These are phyloP conservation scores for Podaxis rugospora DNA, from an alignment of 768 basidiomycete species.

Conservation along the genomic window DNA sequence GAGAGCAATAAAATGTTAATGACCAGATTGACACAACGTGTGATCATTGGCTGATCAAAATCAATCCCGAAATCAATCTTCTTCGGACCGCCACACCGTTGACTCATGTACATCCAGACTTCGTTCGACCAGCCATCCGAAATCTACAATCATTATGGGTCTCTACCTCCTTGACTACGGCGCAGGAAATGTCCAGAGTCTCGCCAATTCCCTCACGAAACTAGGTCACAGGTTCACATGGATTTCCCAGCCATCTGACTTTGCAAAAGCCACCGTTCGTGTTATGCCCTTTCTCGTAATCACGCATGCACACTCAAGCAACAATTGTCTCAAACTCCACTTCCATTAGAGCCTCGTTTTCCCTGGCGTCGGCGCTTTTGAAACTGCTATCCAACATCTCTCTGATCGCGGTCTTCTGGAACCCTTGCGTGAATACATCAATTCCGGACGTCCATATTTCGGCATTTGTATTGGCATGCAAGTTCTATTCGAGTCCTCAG, in stretches of 20 bases:
- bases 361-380: slow-evolving; percentile 94
- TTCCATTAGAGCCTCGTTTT: slow-evolving; percentile 81
- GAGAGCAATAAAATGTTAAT: not conserved
- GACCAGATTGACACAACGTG: slow-evolving; percentile 2
- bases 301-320: slow-evolving; percentile 8
- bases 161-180: slow-evolving; percentile 96
- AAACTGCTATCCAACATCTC: slow-evolving; percentile 80
- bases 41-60: slow-evolving; percentile 6
- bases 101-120: slow-evolving; percentile 10
- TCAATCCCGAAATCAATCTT: not conserved
- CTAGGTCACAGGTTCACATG: slow-evolving; percentile 88
- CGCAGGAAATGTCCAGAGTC: slow-evolving; percentile 90
- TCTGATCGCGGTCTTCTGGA: slow-evolving; percentile 67
- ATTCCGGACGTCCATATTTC: slow-evolving; percentile 89
- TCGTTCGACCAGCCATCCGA: not conserved
- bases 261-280: slow-evolving; percentile 86
- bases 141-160: slow-evolving; percentile 22
- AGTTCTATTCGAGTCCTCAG: slow-evolving; percentile 84
- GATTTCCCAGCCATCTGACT: slow-evolving; percentile 79
- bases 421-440: slow-evolving; percentile 78
- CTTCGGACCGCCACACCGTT: not conserved
- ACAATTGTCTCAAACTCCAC: slow-evolving; percentile 10
- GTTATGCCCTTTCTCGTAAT: slow-evolving; percentile 6
- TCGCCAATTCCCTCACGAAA: slow-evolving; percentile 84
- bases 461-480: slow-evolving; percentile 99